These are phyloP conservation scores for Arachnomyces sp. DNA, from an alignment of 2,329 filamentous ascomycete species.

Conservation along the genomic window DNA sequence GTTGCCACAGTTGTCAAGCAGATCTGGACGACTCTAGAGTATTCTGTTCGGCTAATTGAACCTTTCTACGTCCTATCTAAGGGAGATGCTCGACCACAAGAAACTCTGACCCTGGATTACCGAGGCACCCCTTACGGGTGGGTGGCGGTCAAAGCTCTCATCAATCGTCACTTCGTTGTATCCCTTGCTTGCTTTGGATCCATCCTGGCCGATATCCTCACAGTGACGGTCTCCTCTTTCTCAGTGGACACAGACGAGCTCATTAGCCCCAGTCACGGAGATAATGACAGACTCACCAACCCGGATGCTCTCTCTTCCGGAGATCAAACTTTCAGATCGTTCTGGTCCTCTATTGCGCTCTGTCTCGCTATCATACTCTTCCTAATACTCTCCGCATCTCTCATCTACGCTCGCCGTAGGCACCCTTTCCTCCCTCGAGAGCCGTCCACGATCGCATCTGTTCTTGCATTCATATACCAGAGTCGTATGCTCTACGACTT, in stretches of 20 bases:
- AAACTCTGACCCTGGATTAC: slow-evolving; percentile 43
- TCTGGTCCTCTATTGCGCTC: slow-evolving; percentile 58
- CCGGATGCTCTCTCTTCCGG: slow-evolving; percentile 20
- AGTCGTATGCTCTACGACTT: slow-evolving; percentile 73
- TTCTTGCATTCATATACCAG: slow-evolving; percentile 72
- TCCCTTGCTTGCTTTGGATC: slow-evolving; percentile 38
- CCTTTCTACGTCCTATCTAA: slow-evolving; percentile 41
- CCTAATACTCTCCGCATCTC: slow-evolving; percentile 51
- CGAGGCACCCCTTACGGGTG: slow-evolving; percentile 41
- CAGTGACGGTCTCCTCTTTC: slow-evolving; percentile 42
- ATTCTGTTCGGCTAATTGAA: slow-evolving; percentile 41
- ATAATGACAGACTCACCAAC: too few species aligned
- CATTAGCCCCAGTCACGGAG: slow-evolving; percentile 16
- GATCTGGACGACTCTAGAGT: slow-evolving; percentile 41
- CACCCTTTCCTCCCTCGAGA: slow-evolving; percentile 69
- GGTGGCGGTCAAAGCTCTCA: slow-evolving; percentile 35
- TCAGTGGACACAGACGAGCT: slow-evolving; percentile 39
- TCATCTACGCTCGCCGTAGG: slow-evolving; percentile 56
- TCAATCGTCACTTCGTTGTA: slow-evolving; percentile 40
- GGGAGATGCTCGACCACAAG: slow-evolving; percentile 36
- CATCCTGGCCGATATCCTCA: slow-evolving; percentile 40
- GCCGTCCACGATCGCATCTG: slow-evolving; percentile 68
- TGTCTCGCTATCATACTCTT: slow-evolving; percentile 59
- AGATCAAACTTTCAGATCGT: slow-evolving; percentile 48
- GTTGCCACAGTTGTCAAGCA: slow-evolving; percentile 41